These are phyloP conservation scores for Heterobasidion occidentale DNA, from an alignment of 1,284 basidiomycete species.

Conservation along the genomic window DNA sequence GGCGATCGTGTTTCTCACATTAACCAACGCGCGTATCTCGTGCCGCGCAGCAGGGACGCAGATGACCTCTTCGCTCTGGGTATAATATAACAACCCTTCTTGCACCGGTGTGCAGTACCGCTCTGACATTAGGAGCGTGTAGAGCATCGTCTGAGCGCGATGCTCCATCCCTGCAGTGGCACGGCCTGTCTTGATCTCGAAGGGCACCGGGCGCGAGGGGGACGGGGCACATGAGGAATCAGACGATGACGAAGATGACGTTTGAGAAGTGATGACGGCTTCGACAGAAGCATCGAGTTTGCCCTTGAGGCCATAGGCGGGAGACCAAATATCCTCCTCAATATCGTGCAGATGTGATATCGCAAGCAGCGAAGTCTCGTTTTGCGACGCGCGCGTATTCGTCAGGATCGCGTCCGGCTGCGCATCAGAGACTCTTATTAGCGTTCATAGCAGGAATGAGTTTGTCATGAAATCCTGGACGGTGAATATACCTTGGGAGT, in stretches of 20 bases:
- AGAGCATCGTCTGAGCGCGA: constrained; percentile 96
- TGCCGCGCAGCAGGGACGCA: constrained; percentile 71
- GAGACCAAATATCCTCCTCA: constrained; percentile 98
- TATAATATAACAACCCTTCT: constrained; percentile 90
- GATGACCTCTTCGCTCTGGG: constrained; percentile 84
- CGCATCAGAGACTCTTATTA: constrained; percentile 2
- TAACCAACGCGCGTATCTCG: constrained; percentile 80
- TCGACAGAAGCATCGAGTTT: constrained; percentile 92
- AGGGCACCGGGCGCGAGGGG: constrained; percentile 48
- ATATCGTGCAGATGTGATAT: constrained; percentile 76
- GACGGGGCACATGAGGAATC: neutral
- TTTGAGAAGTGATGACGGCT: constrained; percentile 45
- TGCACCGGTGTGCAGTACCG: constrained; percentile 70
- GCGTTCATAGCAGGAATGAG: neutral
- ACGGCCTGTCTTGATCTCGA: constrained; percentile 96
- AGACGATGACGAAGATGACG: constrained; percentile 16
- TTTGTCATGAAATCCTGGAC: neutral
- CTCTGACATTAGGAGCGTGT: constrained; percentile 88
- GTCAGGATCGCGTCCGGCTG: constrained; percentile 59
- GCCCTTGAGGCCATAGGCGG: constrained; percentile 91
- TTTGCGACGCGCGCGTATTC: constrained; percentile 49
- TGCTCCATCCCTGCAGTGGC: constrained; percentile 80
- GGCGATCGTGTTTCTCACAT: constrained; percentile 83
- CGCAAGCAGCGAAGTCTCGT: constrained; percentile 51
- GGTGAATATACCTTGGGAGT: constrained; percentile 43